Evolutionary conservation across 257 asterid genomes (phyloP).

Genomic region (Salvia miltiorrhiza): DNA sequence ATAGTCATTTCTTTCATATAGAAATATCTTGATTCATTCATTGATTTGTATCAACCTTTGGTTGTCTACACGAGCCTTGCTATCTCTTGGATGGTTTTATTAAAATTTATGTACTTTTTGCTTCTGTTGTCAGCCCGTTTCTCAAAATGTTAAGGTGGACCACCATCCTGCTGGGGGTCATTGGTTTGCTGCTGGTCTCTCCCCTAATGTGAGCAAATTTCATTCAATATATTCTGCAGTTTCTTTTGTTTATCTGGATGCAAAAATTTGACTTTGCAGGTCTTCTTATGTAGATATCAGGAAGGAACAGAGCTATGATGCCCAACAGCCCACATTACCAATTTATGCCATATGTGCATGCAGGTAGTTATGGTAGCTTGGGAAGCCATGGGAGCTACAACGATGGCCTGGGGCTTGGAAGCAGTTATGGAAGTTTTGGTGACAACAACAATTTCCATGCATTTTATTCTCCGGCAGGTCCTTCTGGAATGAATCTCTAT

Average conservation of each 20-base stretch:
- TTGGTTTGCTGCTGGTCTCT: conserved; percentile 99
- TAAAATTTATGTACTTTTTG: conserved; percentile 10
- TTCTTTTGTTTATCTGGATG: conserved; percentile 17
- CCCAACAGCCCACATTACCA: conserved; percentile 85
- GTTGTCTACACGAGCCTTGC: conserved; percentile 7
- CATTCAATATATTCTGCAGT: conserved; percentile 18
- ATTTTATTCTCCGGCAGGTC: conserved; percentile 89
- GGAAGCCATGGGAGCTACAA: conserved; percentile 99
- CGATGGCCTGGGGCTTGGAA: conserved; percentile 73
- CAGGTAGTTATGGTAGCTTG: conserved; percentile 93
- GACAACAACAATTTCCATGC: conserved; percentile 80
- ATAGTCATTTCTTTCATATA: not conserved
- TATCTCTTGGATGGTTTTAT: conserved; percentile 1
- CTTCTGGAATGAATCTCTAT: conserved; percentile 75
- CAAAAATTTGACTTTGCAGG: conserved; percentile 14
- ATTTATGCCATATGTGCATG: conserved; percentile 66
- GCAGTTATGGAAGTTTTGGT: conserved; percentile 95
- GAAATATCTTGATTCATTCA: conserved; percentile 1
- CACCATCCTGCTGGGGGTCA: conserved; percentile 99
- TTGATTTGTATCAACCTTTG: not conserved
- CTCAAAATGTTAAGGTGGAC: conserved; percentile 83
- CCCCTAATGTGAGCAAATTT: conserved; percentile 84
- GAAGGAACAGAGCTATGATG: conserved; percentile 59
- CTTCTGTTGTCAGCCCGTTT: conserved; percentile 59
- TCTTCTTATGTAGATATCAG: conserved; percentile 60